Conservation (phyloP, 805 yeast species). For the Lipomyces yamadae region DNA sequence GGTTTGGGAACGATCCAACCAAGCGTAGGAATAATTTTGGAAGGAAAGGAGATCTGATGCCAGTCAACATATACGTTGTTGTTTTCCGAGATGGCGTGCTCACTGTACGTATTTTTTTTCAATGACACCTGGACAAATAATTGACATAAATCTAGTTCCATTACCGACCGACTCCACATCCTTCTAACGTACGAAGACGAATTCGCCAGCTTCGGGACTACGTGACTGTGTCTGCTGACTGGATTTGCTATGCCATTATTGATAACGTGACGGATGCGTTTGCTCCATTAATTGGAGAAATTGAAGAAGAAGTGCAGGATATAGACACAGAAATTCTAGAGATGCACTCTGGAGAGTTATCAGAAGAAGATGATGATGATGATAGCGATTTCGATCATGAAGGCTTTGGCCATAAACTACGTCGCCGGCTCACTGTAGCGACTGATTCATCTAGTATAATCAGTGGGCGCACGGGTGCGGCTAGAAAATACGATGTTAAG, state of each 20-base stretch:
- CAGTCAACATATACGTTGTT: conserved; percentile 88
- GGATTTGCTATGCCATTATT: conserved; percentile 95
- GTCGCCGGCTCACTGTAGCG: conserved; percentile 6
- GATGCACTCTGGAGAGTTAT: conserved; percentile 61
- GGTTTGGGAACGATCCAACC: conserved; percentile 42
- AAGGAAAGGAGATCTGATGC: conserved; percentile 55
- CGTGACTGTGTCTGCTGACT: conserved; percentile 86
- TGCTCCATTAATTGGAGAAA: conserved; percentile 93
- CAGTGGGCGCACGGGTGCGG: conserved; percentile 11
- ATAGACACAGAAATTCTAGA: conserved; percentile 89
- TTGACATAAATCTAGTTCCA: conserved; percentile 59
- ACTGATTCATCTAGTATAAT: conserved; percentile 25
- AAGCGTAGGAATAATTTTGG: conserved; percentile 27
- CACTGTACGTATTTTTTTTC: conserved; percentile 48
- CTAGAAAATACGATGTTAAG: conserved; percentile 19
- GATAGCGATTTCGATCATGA: conserved; percentile 48
- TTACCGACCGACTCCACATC: conserved; percentile 93
- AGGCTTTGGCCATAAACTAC: conserved; percentile 19
- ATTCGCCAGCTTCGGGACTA: conserved; percentile 87
- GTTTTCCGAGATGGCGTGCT: conserved; percentile 90
- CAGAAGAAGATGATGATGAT: conserved; percentile 56
- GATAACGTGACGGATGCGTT: conserved; percentile 98
- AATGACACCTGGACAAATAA: neutral
- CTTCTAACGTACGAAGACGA: conserved; percentile 91
- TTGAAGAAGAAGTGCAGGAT: conserved; percentile 91